Base-by-base conservation (phyloP, 441 rosid genomes). In the Brassica hybrid region DNA sequence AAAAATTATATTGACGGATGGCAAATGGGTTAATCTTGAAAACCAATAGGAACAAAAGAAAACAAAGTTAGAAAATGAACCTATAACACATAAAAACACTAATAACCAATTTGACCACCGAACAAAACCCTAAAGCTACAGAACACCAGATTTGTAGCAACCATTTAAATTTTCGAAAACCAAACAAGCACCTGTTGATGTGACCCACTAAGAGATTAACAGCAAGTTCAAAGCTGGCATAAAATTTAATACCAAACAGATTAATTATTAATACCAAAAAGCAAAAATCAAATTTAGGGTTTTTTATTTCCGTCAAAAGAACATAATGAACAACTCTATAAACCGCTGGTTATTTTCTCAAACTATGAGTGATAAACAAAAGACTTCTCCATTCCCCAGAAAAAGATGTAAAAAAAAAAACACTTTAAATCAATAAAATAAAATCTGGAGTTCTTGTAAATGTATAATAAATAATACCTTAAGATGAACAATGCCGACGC, bases 161-260 rank as follows among this genome's bases (percentile, higher is more conserved):
- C 79, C 58, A 79, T 0, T 70, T 34, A 21, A 1, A 65, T 43
- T 57, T 16, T 61, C 60, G 58, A 14, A 38, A 77, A 43, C 65
- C 54, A 67, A 76, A 76, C 70, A 92, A 80, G 84, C 93, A 92
- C 94, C 96, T 88, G 96, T 83, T 91, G 94, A 91, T 91, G 96
- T 91, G 98, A 91, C 98, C 96, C 92, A 91, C 96, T 86, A 78
- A 56, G 3, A 79, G 84, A 88, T 81, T 79, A 85, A 89, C 97
- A 84, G 67, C 85, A 88, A 91, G 97, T 91, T 83, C 80, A 84
- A 84, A 76, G 77, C 88, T 81, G 89, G 81, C 71, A 78, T 16
- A 38, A 3, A 41, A 41, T 59, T 54, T 6, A 81, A 75, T 50
- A 66, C 74, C 13, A 65, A 13, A 67, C 45, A 60, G 27, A 65